phyloP scores from a whole-genome alignment of 1,284 basidiomycete genomes.

The Leccinum fallax region DNA sequence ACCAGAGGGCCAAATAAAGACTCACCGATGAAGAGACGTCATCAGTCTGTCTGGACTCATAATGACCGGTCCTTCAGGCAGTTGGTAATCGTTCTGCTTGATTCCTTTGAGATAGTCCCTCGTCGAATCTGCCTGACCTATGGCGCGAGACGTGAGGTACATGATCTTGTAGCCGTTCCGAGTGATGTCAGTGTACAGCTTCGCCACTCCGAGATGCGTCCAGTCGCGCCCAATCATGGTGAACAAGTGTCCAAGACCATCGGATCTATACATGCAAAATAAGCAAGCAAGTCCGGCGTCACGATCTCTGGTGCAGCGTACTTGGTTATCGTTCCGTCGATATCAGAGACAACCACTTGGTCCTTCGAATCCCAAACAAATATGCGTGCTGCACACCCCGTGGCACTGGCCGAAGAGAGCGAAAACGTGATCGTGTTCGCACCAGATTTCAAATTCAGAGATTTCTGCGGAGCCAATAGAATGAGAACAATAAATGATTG shows the following conservation, averaged over 20 bases:
- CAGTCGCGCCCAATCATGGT: constrained; percentile 99
- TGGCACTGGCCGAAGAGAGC: constrained; percentile 85
- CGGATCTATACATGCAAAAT: constrained; percentile 62
- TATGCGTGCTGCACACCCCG: constrained; percentile 90
- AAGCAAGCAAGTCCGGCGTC: not conserved
- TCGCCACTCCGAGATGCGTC: constrained; percentile 98
- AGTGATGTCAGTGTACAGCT: constrained; percentile 95
- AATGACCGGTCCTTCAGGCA: constrained; percentile 98
- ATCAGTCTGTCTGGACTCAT: constrained; percentile 98
- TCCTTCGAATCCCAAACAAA: constrained; percentile 96
- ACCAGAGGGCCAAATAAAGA: constrained; percentile 2
- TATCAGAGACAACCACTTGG: constrained; percentile 93
- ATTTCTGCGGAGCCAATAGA: constrained; percentile 58
- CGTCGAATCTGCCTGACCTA: constrained; percentile 98
- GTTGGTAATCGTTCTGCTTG: constrained; percentile 92
- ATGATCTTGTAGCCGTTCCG: constrained; percentile 98
- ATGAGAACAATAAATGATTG: constrained; percentile 4
- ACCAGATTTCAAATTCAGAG: constrained; percentile 84
- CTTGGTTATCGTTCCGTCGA: constrained; percentile 99
- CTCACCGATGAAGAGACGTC: constrained; percentile 90
- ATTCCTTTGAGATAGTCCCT: constrained; percentile 95
- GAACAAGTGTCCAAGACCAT: constrained; percentile 96
- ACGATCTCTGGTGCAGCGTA: constrained; percentile 38
- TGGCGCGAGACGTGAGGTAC: constrained; percentile 97
- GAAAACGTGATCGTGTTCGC: constrained; percentile 95